Percentiles rank a stretch among this genome's conserved stretches.
Evolutionary conservation across 116 monocot genomes (phyloP).

Genomic region (Dioscorea cayenensis): DNA sequence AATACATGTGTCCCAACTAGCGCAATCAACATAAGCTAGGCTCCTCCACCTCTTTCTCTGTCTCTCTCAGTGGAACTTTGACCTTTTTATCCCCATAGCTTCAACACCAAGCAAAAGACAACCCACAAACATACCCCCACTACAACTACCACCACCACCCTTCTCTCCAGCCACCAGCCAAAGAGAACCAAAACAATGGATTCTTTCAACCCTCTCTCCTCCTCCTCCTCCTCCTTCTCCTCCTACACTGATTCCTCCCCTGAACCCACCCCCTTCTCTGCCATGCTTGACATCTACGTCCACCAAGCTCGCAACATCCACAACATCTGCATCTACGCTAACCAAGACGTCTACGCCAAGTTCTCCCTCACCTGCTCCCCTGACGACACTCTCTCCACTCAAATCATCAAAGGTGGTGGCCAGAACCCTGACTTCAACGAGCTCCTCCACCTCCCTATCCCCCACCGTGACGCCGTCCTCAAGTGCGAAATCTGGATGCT

Average conservation of each 20-base stretch:
- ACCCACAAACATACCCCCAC: too few species aligned
- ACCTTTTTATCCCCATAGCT: too few species aligned
- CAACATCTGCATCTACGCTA: slow-evolving; percentile 91
- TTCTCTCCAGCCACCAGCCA: not conserved
- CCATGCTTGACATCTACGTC: slow-evolving; percentile 44
- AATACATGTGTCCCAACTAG: too few species aligned
- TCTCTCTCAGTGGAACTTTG: too few species aligned
- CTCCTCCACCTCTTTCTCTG: too few species aligned
- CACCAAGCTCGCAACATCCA: slow-evolving; percentile 70
- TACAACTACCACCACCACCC: not conserved
- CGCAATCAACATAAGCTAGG: too few species aligned
- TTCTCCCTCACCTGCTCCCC: slow-evolving; percentile 65
- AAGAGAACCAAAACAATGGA: too few species aligned
- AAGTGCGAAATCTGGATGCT: slow-evolving; percentile 91
- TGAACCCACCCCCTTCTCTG: not conserved
- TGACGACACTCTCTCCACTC: slow-evolving; percentile 41
- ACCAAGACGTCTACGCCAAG: slow-evolving; percentile 92
- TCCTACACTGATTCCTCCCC: not conserved
- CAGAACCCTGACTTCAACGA: slow-evolving; percentile 66
- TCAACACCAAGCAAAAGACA: too few species aligned
- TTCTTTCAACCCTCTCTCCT: not conserved
- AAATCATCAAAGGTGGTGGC: slow-evolving; percentile 55
- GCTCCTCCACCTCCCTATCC: slow-evolving; percentile 27
- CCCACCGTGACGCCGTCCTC: slow-evolving; percentile 34
- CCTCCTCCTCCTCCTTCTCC: not conserved